A percentile compares a stretch with the other conserved stretches of the same genome.
Evolutionary conservation across 306 rosid genomes (phyloP).

Genomic region (Urtica urens): DNA sequence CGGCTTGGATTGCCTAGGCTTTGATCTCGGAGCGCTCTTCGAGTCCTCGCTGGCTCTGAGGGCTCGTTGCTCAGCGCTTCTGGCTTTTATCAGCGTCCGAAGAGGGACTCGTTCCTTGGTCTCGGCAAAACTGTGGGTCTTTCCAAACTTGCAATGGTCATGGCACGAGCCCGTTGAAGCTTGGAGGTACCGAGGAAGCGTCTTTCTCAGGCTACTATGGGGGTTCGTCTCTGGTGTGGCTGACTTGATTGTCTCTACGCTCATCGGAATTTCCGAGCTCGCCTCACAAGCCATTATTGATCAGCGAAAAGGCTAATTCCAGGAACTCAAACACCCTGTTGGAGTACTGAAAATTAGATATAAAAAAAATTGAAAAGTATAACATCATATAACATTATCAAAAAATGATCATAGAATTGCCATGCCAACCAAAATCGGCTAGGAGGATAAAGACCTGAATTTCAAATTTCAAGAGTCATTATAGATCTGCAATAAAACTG

Average conservation of each 20-base stretch:
- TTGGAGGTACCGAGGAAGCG: slow-evolving; percentile 52
- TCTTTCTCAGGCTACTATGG: slow-evolving; percentile 16
- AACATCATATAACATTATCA: no score
- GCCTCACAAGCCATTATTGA: slow-evolving; percentile 27
- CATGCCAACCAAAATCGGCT: no score
- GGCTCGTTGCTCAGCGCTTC: slow-evolving; percentile 6
- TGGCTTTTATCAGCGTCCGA: slow-evolving; percentile 14
- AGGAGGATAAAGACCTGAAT: no score
- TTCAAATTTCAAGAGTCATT: no score
- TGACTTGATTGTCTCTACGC: slow-evolving; percentile 14
- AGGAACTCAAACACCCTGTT: slow-evolving; percentile 22
- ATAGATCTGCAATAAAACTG: no score
- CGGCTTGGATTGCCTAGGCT: slow-evolving; percentile 1
- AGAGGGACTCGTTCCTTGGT: slow-evolving; percentile 28
- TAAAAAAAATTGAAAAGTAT: no score
- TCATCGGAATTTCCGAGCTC: slow-evolving; percentile 24
- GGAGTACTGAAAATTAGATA: background rate
- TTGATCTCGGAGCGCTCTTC: slow-evolving; percentile 19
- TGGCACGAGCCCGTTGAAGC: slow-evolving; percentile 56
- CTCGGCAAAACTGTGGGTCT: slow-evolving; percentile 24
- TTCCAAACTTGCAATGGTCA: slow-evolving; percentile 70
- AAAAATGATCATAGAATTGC: no score
- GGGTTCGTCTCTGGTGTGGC: slow-evolving; percentile 8
- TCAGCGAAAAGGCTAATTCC: slow-evolving; percentile 15
- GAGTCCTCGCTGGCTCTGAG: slow-evolving; percentile 15